phyloP scores from a whole-genome alignment of 768 basidiomycete genomes.

The Tricholoma sp. region DNA sequence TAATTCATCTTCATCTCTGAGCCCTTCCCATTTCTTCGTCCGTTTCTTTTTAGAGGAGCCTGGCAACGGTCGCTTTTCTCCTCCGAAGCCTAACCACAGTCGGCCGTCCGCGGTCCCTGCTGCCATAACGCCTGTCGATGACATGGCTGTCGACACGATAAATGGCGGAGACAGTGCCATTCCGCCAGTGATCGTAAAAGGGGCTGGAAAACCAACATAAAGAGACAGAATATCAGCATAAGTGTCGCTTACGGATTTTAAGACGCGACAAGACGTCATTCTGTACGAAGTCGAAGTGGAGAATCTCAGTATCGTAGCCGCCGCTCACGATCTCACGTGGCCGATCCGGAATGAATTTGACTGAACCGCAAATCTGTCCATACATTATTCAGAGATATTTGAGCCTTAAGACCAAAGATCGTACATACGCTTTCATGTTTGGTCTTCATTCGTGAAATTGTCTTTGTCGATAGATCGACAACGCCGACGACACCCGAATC shows the following conservation, averaged over 20 bases:
- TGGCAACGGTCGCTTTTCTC: constrained; percentile 36
- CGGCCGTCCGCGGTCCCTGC: constrained; percentile 76
- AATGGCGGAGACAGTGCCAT: constrained; percentile 73
- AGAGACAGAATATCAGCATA: not conserved
- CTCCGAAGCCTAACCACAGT: constrained; percentile 63
- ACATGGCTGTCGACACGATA: constrained; percentile 57
- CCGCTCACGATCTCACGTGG: constrained; percentile 71
- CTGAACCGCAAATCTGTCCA: constrained; percentile 63
- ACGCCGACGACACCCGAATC: constrained; percentile 69
- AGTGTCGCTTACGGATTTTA: constrained; percentile 46
- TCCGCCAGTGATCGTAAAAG: constrained; percentile 36
- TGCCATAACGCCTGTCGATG: constrained; percentile 53
- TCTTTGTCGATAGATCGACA: constrained; percentile 48
- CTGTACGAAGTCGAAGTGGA: constrained; percentile 64
- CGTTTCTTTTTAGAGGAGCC: constrained; percentile 41
- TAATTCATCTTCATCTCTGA: constrained; percentile 41
- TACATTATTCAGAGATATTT: constrained; percentile 1
- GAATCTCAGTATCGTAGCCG: constrained; percentile 64
- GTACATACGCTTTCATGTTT: constrained; percentile 57
- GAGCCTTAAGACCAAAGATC: not conserved
- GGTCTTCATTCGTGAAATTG: constrained; percentile 51
- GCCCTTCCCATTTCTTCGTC: constrained; percentile 68
- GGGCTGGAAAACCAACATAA: constrained; percentile 24
- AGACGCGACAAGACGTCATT: constrained; percentile 52
- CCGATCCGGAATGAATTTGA: constrained; percentile 67